These are phyloP conservation scores for Dictyostelium firmibasis DNA, from an alignment of 78 protist species.

Conservation along the genomic window DNA sequence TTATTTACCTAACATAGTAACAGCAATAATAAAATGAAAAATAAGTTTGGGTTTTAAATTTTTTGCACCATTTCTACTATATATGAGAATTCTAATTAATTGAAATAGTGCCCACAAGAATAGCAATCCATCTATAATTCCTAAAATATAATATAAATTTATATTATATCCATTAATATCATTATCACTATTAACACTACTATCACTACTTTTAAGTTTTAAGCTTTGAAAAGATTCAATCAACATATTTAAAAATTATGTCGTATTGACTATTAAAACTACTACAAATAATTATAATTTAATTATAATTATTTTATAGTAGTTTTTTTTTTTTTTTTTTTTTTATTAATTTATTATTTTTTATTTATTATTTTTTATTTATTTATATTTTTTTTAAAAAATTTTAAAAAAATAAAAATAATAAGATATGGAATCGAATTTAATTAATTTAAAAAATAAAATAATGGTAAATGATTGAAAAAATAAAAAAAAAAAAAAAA, in stretches of 20 bases:
- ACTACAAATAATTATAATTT: background rate
- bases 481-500: no score
- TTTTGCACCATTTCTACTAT: constrained; percentile 24
- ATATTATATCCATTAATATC: background rate
- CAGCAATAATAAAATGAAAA: constrained; percentile 63
- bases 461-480: no score
- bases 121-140: constrained; percentile 39
- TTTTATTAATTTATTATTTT: background rate
- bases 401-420: no score
- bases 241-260: background rate
- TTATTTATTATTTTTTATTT: background rate
- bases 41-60: constrained; percentile 52
- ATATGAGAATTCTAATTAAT: constrained; percentile 15
- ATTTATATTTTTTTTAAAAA: background rate
- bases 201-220: background rate
- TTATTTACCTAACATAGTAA: constrained; percentile 56
- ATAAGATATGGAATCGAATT: no score
- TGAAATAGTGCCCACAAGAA: constrained; percentile 48
- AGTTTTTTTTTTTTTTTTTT: background rate
- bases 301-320: background rate
- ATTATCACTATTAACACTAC: background rate
- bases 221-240: background rate
- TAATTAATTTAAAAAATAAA: no score
- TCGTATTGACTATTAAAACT: background rate
- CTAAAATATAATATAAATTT: constrained; percentile 41